Evolutionary conservation across 306 rosid species (phyloP).

Genomic region (Vigna mungo): DNA sequence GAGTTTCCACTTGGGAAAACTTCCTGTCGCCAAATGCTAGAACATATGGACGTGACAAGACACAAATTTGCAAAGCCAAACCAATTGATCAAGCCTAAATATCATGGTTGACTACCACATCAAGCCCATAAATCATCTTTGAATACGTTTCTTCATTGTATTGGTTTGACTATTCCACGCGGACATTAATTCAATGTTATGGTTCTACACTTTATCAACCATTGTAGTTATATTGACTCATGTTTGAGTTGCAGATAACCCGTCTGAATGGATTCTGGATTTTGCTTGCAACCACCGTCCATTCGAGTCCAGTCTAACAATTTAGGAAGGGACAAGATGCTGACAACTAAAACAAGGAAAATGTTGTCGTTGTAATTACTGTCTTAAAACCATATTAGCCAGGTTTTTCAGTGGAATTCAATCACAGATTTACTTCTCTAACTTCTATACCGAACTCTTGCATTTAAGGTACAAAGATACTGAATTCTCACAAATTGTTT

Average conservation of each 20-base stretch:
- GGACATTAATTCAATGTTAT: not conserved
- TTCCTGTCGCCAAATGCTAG: constrained; percentile 42
- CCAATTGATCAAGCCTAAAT: constrained; percentile 33
- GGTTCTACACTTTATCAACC: constrained; percentile 7
- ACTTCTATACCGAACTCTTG: no score
- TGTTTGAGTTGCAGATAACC: not conserved
- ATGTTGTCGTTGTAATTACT: not conserved
- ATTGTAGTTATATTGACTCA: not conserved
- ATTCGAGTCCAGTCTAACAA: no score
- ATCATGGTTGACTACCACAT: constrained; percentile 23
- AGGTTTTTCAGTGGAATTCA: not conserved
- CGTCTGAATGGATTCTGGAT: not conserved
- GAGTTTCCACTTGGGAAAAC: constrained; percentile 23
- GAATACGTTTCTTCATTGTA: not conserved
- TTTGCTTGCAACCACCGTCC: not conserved
- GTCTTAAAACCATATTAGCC: not conserved
- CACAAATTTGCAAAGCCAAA: constrained; percentile 25
- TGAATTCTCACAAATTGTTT: no score
- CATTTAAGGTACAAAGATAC: no score
- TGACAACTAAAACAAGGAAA: not conserved
- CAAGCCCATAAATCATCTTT: constrained; percentile 13
- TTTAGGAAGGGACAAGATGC: not conserved
- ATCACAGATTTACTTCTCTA: not conserved
- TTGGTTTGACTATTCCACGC: constrained; percentile 15
- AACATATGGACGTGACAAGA: constrained; percentile 41